phyloP scores from a whole-genome alignment of 78 protist species.

The Diacronema lutheri region DNA sequence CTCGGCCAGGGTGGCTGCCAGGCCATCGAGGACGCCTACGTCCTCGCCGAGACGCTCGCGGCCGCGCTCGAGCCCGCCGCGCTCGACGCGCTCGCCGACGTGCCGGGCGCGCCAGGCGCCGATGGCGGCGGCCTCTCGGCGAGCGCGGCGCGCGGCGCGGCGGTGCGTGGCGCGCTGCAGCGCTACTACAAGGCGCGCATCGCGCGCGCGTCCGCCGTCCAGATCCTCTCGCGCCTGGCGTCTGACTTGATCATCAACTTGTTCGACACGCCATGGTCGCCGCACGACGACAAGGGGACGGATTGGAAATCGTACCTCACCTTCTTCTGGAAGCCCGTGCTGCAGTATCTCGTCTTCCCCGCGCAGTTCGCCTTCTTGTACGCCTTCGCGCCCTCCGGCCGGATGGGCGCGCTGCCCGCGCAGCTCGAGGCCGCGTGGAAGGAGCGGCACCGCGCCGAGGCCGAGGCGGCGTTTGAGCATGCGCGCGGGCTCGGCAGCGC shows the following conservation, averaged over 20 bases:
- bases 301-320: neutral
- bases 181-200: neutral
- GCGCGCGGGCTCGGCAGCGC: no score
- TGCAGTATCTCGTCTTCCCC: neutral
- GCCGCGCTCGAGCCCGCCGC: neutral
- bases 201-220: neutral
- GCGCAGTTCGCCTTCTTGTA: neutral
- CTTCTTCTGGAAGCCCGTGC: neutral
- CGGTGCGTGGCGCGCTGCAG: neutral
- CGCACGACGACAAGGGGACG: neutral
- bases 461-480: neutral
- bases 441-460: neutral
- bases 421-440: neutral
- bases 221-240: neutral
- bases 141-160: no score
- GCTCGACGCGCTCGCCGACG: neutral
- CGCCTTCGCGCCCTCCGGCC: constrained; percentile 3
- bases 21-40: constrained; percentile 33
- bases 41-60: constrained; percentile 11
- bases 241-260: constrained; percentile 13
- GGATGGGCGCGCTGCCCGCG: neutral
- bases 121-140: no score
- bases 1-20: constrained; percentile 43
- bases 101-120: no score
- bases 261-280: constrained; percentile 13